A percentile compares a stretch with the other conserved stretches of the same genome.
These are phyloP conservation scores for Ophiobolus disseminans DNA, from an alignment of 2,329 filamentous ascomycete genomes.

Conservation along the genomic window DNA sequence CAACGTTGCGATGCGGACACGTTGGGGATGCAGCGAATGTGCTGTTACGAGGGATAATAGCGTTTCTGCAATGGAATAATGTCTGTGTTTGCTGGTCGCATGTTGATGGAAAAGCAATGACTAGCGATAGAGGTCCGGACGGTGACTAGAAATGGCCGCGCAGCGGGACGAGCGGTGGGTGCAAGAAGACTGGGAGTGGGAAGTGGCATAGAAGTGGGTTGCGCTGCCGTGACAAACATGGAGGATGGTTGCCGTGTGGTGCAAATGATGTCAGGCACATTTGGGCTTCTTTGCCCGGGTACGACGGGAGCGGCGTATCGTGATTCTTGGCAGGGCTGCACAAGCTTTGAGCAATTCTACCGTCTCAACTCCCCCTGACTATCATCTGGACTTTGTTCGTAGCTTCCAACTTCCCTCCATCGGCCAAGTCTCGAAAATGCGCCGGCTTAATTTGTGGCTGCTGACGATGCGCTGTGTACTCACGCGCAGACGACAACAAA, in stretches of 20 bases:
- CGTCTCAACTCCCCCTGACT: no score
- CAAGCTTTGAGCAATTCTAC: slow-evolving; percentile 4
- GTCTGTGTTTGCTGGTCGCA: slow-evolving; percentile 22
- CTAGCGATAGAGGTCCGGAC: slow-evolving; percentile 11
- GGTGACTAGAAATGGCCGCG: slow-evolving; percentile 7
- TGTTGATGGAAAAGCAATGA: slow-evolving; percentile 27
- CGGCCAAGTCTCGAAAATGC: no score
- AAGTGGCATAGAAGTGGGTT: neutral
- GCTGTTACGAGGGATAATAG: slow-evolving; percentile 27
- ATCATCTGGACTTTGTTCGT: neutral
- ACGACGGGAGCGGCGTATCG: slow-evolving; percentile 25
- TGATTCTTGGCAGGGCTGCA: slow-evolving; percentile 26
- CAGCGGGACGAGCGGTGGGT: neutral
- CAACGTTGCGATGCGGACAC: slow-evolving; percentile 35
- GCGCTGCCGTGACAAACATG: neutral
- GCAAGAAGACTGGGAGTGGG: neutral
- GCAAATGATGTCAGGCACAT: slow-evolving; percentile 18
- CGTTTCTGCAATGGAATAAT: slow-evolving; percentile 24
- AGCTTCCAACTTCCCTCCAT: neutral
- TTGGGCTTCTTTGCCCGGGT: slow-evolving; percentile 19
- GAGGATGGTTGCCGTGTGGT: neutral
- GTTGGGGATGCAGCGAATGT: slow-evolving; percentile 33
- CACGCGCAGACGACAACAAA: no score
- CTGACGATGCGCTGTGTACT: no score
- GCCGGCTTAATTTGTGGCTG: neutral